phyloP scores from a whole-genome alignment of 768 basidiomycete species.

The Lactarius evosmus region DNA sequence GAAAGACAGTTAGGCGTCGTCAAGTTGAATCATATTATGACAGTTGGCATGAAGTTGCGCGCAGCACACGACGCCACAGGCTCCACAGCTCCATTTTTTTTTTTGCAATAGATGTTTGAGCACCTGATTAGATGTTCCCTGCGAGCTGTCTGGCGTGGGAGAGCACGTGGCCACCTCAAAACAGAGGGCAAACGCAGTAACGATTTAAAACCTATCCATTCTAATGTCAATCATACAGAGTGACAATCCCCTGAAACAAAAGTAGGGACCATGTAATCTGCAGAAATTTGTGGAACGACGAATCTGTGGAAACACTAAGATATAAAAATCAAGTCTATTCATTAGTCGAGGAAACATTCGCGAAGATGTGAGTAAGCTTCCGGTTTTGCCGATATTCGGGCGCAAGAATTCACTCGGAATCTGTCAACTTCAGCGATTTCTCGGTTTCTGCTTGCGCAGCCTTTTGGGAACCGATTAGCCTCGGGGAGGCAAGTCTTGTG shows the following conservation, averaged over 20 bases:
- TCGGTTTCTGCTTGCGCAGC: constrained; percentile 8
- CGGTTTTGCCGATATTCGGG: neutral
- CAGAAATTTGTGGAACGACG: neutral
- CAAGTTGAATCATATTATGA: neutral
- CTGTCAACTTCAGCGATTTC: neutral
- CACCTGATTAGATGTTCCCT: neutral
- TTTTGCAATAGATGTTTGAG: neutral
- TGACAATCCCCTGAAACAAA: neutral
- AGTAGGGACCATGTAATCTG: neutral
- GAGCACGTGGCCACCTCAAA: neutral
- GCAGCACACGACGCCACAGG: neutral
- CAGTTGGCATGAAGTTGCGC: neutral
- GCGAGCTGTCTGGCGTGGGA: neutral
- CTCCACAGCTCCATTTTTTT: neutral
- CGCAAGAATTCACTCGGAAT: neutral
- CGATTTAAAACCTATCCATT: neutral
- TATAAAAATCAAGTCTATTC: constrained; percentile 4
- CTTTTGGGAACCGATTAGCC: constrained; percentile 3
- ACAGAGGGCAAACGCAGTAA: neutral
- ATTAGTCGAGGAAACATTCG: neutral
- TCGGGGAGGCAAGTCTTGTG: too few relatives aligned
- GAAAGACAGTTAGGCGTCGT: neutral
- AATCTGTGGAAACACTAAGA: neutral
- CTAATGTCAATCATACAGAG: neutral
- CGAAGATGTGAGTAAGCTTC: neutral